Percentiles rank a stretch among this genome's conserved stretches.
These are phyloP conservation scores for Cytospora piceae DNA, from an alignment of 2,329 filamentous ascomycete species.

Conservation along the genomic window DNA sequence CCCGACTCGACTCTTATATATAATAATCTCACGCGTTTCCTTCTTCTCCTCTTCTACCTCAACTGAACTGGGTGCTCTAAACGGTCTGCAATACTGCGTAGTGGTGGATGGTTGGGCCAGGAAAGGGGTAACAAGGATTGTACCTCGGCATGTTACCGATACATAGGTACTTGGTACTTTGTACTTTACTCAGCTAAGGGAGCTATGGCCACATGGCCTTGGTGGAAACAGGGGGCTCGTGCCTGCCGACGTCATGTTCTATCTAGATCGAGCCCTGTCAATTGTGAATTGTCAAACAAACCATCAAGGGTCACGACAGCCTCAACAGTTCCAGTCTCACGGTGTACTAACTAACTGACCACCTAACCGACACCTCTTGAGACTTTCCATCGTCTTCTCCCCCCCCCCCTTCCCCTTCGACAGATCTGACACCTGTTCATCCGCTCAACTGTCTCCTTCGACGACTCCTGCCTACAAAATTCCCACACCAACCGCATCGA, in stretches of 20 bases:
- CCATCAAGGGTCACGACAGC: not conserved
- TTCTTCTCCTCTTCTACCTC: too few relatives aligned
- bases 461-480: not conserved
- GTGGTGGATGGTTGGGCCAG: too few relatives aligned
- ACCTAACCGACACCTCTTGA: not conserved
- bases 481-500: not conserved
- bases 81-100: too few relatives aligned
- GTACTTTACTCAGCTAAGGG: not conserved
- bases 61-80: too few relatives aligned
- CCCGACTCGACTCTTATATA: too few relatives aligned
- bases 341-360: not conserved
- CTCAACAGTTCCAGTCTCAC: not conserved
- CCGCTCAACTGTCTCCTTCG: not conserved
- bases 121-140: too few relatives aligned
- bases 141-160: too few relatives aligned
- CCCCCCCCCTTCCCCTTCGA: not conserved
- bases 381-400: not conserved
- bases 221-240: not conserved
- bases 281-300: not conserved
- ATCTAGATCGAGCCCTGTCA: not conserved
- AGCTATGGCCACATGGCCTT: not conserved
- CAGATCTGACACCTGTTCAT: not conserved
- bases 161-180: not conserved
- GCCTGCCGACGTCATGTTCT: slow-evolving; percentile 16
- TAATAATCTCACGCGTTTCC: too few relatives aligned